A percentile compares a stretch with the other conserved stretches of the same genome.
Evolutionary conservation across 73 alveolate species (phyloP).

Genomic region (Symbiodinium natans): DNA sequence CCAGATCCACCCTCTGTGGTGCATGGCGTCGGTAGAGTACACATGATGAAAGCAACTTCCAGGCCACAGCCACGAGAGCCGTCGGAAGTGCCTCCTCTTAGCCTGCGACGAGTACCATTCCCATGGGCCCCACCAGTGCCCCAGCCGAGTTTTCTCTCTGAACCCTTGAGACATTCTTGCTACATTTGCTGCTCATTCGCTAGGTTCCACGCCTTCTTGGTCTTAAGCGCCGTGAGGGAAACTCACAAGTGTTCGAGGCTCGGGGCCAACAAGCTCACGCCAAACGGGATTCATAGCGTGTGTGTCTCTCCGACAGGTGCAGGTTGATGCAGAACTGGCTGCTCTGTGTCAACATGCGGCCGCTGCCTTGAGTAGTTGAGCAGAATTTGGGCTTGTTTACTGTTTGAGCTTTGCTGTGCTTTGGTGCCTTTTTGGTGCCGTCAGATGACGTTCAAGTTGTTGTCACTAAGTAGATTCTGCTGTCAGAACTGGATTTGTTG

Average conservation of each 20-base stretch:
- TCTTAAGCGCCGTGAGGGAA: background rate
- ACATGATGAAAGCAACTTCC: too few species aligned
- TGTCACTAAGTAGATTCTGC: too few species aligned
- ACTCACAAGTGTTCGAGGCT: background rate
- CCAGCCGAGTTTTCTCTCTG: background rate
- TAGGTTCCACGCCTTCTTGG: background rate
- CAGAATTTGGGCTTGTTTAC: too few species aligned
- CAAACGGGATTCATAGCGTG: background rate
- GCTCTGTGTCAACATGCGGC: background rate
- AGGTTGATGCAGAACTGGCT: background rate
- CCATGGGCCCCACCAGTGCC: conserved; percentile 7
- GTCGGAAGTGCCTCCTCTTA: background rate
- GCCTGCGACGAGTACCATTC: background rate
- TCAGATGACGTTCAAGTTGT: too few species aligned
- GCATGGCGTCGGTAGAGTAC: too few species aligned
- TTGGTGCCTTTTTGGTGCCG: too few species aligned
- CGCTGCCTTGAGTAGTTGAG: conserved; percentile 9
- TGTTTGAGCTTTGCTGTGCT: too few species aligned
- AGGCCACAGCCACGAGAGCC: background rate
- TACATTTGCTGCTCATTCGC: background rate
- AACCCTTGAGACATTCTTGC: too few species aligned
- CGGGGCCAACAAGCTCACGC: background rate
- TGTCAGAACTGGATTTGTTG: too few species aligned
- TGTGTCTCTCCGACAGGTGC: background rate
- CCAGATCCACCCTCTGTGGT: too few species aligned